Percentiles rank a stretch among this genome's conserved stretches.
phyloP scores from a whole-genome alignment of 768 basidiomycete species.

The Polyporus arcularius region DNA sequence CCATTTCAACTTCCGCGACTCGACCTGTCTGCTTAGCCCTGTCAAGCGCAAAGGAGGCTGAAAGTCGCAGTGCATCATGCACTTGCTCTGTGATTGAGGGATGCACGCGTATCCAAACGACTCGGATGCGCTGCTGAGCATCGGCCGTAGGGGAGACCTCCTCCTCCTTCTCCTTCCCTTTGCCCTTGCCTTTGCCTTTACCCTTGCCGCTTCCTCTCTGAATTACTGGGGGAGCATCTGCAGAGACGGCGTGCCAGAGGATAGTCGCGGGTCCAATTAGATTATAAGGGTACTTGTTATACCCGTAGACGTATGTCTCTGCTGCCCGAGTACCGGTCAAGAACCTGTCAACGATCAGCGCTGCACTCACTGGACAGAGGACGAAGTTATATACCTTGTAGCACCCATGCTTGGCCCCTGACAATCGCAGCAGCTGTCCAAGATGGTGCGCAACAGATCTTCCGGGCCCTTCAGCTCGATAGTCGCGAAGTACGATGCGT shows the following conservation, averaged over 20 bases:
- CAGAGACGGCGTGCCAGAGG: constrained; percentile 55
- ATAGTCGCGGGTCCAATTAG: constrained; percentile 72
- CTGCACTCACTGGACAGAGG: not conserved
- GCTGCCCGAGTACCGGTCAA: constrained; percentile 64
- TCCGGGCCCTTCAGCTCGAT: constrained; percentile 75
- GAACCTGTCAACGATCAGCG: constrained; percentile 45
- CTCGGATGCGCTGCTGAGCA: constrained; percentile 32
- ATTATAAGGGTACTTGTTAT: constrained; percentile 62
- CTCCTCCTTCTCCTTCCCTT: constrained; percentile 7
- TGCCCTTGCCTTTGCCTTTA: constrained; percentile 35
- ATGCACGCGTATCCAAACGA: constrained; percentile 79
- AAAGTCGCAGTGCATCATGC: constrained; percentile 49
- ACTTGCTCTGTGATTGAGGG: constrained; percentile 68
- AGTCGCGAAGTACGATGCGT: constrained; percentile 81
- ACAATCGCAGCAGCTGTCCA: constrained; percentile 64
- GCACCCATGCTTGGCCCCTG: constrained; percentile 62
- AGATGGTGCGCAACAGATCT: constrained; percentile 47
- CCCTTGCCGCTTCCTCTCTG: constrained; percentile 30
- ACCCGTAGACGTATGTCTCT: constrained; percentile 68
- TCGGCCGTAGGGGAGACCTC: not conserved
- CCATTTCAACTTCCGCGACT: constrained; percentile 56
- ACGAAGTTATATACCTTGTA: constrained; percentile 46
- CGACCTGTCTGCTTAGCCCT: constrained; percentile 23
- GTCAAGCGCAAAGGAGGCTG: constrained; percentile 53
- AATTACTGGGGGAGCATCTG: not conserved